These are phyloP conservation scores for Lactarius indigo DNA, from an alignment of 768 basidiomycete genomes.

Conservation along the genomic window DNA sequence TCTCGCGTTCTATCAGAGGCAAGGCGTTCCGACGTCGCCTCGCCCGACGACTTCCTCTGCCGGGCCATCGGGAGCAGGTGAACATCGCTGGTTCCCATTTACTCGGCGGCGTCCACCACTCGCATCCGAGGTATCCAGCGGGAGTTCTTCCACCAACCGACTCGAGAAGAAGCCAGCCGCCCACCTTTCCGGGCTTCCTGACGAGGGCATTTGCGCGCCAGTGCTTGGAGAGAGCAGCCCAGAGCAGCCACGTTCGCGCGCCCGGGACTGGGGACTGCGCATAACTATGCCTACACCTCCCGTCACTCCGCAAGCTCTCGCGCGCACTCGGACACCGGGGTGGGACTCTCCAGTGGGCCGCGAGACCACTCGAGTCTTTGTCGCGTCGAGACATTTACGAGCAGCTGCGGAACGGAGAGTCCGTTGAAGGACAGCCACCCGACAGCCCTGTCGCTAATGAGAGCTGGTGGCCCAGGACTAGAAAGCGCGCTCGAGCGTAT, in stretches of 20 bases:
- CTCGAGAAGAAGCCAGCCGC: constrained; percentile 10
- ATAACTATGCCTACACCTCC: constrained; percentile 35
- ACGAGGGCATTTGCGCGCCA: neutral
- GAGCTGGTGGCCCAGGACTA: constrained; percentile 33
- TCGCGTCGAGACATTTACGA: constrained; percentile 10
- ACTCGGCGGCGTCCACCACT: constrained; percentile 46
- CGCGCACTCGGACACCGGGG: constrained; percentile 56
- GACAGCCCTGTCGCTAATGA: constrained; percentile 22
- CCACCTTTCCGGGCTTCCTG: neutral
- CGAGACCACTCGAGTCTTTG: constrained; percentile 35
- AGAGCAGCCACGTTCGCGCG: constrained; percentile 26
- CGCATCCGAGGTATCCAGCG: neutral
- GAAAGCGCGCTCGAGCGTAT: constrained; percentile 57
- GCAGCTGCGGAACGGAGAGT: constrained; percentile 17
- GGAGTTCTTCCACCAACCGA: neutral
- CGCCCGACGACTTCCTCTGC: constrained; percentile 49
- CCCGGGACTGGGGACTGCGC: constrained; percentile 26
- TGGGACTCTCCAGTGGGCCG: constrained; percentile 70
- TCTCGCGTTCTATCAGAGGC: constrained; percentile 36
- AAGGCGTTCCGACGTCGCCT: constrained; percentile 51
- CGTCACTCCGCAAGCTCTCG: constrained; percentile 43
- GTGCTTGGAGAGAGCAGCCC: constrained; percentile 27
- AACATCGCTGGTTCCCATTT: constrained; percentile 68
- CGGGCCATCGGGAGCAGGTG: constrained; percentile 32
- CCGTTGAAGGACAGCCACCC: neutral